Evolutionary conservation across 768 basidiomycete species (phyloP).

Genomic region (Leccinum uliginosum): DNA sequence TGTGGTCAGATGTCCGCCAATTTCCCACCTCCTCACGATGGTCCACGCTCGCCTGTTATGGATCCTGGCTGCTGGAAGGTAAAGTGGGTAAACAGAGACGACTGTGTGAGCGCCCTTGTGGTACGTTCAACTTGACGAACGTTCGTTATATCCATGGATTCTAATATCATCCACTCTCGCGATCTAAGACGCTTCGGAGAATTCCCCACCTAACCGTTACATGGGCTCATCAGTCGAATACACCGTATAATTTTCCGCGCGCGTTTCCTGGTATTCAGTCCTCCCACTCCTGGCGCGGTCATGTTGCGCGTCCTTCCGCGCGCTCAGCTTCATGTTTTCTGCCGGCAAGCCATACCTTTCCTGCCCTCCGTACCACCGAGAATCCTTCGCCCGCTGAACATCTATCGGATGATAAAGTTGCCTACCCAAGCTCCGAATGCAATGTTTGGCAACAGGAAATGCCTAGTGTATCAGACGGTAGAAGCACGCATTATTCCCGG

Average conservation of each 20-base stretch:
- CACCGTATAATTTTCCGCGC: conserved; percentile 8
- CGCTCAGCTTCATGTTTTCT: conserved; percentile 16
- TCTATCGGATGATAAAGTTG: neutral
- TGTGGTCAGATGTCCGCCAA: conserved; percentile 14
- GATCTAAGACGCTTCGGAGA: conserved; percentile 58
- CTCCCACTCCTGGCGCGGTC: conserved; percentile 21
- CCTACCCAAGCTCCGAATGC: neutral
- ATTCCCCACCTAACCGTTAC: conserved; percentile 71
- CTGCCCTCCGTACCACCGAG: conserved; percentile 5
- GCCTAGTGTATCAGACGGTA: neutral
- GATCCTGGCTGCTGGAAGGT: conserved; percentile 64
- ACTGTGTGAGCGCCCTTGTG: conserved; percentile 69
- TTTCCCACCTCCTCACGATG: conserved; percentile 52
- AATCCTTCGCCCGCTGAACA: neutral
- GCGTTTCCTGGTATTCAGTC: conserved; percentile 2
- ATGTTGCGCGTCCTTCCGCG: neutral
- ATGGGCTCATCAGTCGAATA: conserved; percentile 67
- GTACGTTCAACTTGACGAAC: conserved; percentile 34
- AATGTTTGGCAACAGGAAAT: conserved; percentile 15
- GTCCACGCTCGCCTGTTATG: conserved; percentile 53
- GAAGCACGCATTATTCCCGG: conserved; percentile 5
- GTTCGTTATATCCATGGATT: neutral
- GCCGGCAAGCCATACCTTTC: conserved; percentile 15
- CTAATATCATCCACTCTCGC: neutral
- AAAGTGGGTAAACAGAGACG: conserved; percentile 75